Base-by-base conservation (phyloP, 2,329 filamentous ascomycete genomes). In the Cytospora mali region DNA sequence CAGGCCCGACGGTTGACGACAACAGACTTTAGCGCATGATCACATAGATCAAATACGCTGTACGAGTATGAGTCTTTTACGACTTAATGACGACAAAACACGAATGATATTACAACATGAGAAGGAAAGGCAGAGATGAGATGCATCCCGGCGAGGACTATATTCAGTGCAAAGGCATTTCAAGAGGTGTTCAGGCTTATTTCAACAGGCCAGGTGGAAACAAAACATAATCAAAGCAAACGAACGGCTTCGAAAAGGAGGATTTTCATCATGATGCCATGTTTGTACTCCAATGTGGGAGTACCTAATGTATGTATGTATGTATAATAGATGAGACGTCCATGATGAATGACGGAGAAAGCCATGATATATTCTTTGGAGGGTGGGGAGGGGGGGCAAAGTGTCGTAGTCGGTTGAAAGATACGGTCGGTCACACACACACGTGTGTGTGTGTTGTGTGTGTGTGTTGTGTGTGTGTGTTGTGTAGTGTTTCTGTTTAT, bases 51-150 rank as follows among this genome's bases (percentile, higher is more conserved):
- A n/a, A n/a, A 46, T n/a, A 46, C 42, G 42, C 42, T 61, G 59
- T 61, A 61, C 53, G 59, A 61, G 55, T 56, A 61, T 54, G 53
- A 61, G 27, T 29, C 46, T 23, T 33, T 46, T 56, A 61, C 59
- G 59, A 61, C 33, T 42, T 61, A 49, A 55, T 50, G 42, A 56
- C 54, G 46, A 61, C 51, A 42, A 54, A 55, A 49, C 27, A 61
- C 33, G 58, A 55, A 52, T 33, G 35, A 52, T 25, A 13, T 42
- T 25, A 53, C 21, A 46, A 29, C 4, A 23, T 54, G 27, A 33
- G 42, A 46, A 23, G 42, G 21, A 23, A 46, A 23, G 39, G 42
- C 42, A 46, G n/a, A 46, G 18, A 46, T n/a, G 13, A 13, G n/a
- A 13, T 23, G 42, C 42, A 46, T 23, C n/a, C 42, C 42, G 21